phyloP scores from a whole-genome alignment of 2,329 filamentous ascomycete species.

The Fusarium sambucinum region DNA sequence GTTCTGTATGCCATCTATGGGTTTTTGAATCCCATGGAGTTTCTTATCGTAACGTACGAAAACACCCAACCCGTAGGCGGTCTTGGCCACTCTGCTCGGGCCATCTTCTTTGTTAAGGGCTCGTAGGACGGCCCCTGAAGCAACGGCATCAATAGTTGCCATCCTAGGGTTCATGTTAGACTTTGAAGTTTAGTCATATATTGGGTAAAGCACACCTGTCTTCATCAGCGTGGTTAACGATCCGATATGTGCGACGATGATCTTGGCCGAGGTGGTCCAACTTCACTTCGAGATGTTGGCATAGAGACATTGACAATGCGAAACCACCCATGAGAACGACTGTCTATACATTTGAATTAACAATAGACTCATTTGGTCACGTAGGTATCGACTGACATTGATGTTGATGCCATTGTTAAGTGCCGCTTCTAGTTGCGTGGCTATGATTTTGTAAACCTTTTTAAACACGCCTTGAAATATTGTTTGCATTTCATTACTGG shows the following conservation, averaged over 20 bases:
- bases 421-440: background rate
- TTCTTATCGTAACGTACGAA: background rate
- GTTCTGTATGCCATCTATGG: accelerated
- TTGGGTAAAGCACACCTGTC: background rate
- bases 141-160: background rate
- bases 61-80: background rate
- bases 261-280: background rate
- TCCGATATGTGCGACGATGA: background rate
- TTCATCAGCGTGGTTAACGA: background rate
- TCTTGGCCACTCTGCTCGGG: background rate
- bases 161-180: background rate
- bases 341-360: background rate
- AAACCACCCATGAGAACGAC: constrained; percentile 20
- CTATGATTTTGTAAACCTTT: background rate
- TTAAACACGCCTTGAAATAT: background rate
- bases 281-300: background rate
- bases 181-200: background rate
- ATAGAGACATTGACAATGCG: background rate
- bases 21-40: background rate
- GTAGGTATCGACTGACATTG: background rate
- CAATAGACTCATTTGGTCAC: background rate
- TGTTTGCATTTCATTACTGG: background rate
- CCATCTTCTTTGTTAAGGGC: constrained; percentile 6
- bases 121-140: constrained; percentile 1
- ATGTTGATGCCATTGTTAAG: background rate